These are phyloP conservation scores for Dendrobium catenatum DNA, from an alignment of 106 monocot species.

Conservation along the genomic window DNA sequence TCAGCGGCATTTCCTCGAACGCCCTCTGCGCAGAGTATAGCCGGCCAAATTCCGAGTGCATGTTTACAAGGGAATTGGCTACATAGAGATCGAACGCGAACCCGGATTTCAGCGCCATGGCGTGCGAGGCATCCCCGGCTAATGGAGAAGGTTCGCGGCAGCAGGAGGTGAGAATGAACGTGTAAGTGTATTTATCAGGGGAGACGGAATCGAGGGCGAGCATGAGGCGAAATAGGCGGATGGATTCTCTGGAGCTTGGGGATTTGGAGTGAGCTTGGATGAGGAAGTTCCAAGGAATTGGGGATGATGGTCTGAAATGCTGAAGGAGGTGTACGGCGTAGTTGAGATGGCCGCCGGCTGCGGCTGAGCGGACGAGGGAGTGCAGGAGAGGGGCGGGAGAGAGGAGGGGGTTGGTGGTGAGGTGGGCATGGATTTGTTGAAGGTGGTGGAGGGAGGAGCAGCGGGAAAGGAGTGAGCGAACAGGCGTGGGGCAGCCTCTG, in stretches of 20 bases:
- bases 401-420: neutral
- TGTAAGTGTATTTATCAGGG: slow-evolving; percentile 18
- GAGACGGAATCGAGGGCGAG: neutral
- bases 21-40: neutral
- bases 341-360: neutral
- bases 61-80: slow-evolving; percentile 14
- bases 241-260: neutral
- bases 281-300: slow-evolving; percentile 5
- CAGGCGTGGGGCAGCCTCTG: too few species aligned
- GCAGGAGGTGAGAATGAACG: slow-evolving; percentile 16
- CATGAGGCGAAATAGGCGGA: slow-evolving; percentile 4
- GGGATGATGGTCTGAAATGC: neutral
- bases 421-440: slow-evolving; percentile 8
- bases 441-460: neutral
- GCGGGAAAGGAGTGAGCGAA: neutral
- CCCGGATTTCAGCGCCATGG: slow-evolving; percentile 6
- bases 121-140: slow-evolving; percentile 5
- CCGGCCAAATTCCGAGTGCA: slow-evolving; percentile 10
- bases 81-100: slow-evolving; percentile 6
- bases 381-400: neutral
- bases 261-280: slow-evolving; percentile 8
- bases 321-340: neutral
- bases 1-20: slow-evolving; percentile 18
- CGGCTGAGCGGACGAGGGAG: slow-evolving; percentile 1
- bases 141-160: neutral